Evolutionary conservation across 345 rosid genomes (phyloP).

Genomic region (Populus deltoides): DNA sequence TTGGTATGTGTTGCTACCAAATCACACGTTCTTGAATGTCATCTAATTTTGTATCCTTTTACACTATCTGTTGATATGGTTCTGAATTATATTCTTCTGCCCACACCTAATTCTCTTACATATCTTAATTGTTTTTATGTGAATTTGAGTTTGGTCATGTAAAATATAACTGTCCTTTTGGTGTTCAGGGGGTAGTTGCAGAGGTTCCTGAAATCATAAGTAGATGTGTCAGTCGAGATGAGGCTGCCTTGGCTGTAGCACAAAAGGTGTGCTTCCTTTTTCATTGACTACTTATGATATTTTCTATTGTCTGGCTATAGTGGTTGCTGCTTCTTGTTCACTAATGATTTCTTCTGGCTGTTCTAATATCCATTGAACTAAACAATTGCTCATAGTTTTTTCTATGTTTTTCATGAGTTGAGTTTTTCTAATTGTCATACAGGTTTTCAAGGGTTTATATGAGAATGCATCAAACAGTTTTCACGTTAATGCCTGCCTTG

Average conservation of each 20-base stretch:
- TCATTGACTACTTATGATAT: not conserved
- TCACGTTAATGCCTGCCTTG: constrained; percentile 74
- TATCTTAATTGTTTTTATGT: not conserved
- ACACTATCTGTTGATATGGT: not conserved
- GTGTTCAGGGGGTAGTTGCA: constrained; percentile 64
- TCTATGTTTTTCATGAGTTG: not conserved
- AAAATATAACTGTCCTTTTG: not conserved
- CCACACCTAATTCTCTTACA: no score
- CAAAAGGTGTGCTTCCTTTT: constrained; percentile 58
- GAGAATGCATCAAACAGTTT: constrained; percentile 76
- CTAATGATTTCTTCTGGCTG: not conserved
- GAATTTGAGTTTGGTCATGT: not conserved
- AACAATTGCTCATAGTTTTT: not conserved
- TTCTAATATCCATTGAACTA: not conserved
- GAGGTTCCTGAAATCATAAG: constrained; percentile 97
- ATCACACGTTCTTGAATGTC: not conserved
- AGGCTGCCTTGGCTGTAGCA: constrained; percentile 95
- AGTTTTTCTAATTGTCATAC: constrained; percentile 8
- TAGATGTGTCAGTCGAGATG: constrained; percentile 89
- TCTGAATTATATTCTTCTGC: no score
- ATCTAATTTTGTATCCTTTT: not conserved
- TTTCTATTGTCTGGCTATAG: not conserved
- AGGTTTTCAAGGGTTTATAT: constrained; percentile 88
- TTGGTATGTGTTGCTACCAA: not conserved
- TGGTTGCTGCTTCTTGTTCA: not conserved